Evolutionary conservation across 768 basidiomycete species (phyloP).

Genomic region (Lepiota subincarnata): DNA sequence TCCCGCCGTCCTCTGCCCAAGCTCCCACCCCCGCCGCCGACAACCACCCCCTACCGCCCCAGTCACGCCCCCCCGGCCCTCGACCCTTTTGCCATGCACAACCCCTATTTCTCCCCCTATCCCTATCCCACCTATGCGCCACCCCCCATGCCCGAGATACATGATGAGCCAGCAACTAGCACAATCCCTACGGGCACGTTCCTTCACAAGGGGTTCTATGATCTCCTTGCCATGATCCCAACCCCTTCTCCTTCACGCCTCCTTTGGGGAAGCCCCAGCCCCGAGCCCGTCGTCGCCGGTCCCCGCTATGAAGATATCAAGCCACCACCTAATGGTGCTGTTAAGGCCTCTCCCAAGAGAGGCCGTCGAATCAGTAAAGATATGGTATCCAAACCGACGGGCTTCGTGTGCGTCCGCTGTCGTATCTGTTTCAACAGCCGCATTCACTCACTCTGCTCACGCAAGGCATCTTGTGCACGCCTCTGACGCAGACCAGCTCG

Average conservation of each 20-base stretch:
- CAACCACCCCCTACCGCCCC: slow-evolving; percentile 6
- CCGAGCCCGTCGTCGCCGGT: slow-evolving; percentile 50
- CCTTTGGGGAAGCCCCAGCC: slow-evolving; percentile 45
- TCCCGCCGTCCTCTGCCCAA: slow-evolving; percentile 9
- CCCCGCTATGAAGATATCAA: slow-evolving; percentile 65
- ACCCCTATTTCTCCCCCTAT: slow-evolving; percentile 37
- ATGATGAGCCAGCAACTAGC: slow-evolving; percentile 38
- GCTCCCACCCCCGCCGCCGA: slow-evolving; percentile 1
- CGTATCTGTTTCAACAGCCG: slow-evolving; percentile 16
- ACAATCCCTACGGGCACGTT: slow-evolving; percentile 65
- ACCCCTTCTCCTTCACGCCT: slow-evolving; percentile 66
- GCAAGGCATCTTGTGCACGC: slow-evolving; percentile 85
- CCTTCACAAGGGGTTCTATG: slow-evolving; percentile 88
- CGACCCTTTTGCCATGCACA: slow-evolving; percentile 25
- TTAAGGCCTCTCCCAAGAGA: slow-evolving; percentile 43
- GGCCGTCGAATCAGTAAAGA: slow-evolving; percentile 76
- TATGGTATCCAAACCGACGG: slow-evolving; percentile 81
- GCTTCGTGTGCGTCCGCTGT: slow-evolving; percentile 67
- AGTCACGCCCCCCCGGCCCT: slow-evolving; percentile 11
- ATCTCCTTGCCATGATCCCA: slow-evolving; percentile 75
- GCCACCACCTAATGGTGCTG: slow-evolving; percentile 23
- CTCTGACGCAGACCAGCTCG: slow-evolving; percentile 84
- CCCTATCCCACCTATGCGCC: slow-evolving; percentile 35
- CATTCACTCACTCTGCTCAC: slow-evolving; percentile 18
- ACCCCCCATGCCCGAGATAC: slow-evolving; percentile 33